Evolutionary conservation across 768 basidiomycete genomes (phyloP).

Genomic region (Plicaturopsis crispa): DNA sequence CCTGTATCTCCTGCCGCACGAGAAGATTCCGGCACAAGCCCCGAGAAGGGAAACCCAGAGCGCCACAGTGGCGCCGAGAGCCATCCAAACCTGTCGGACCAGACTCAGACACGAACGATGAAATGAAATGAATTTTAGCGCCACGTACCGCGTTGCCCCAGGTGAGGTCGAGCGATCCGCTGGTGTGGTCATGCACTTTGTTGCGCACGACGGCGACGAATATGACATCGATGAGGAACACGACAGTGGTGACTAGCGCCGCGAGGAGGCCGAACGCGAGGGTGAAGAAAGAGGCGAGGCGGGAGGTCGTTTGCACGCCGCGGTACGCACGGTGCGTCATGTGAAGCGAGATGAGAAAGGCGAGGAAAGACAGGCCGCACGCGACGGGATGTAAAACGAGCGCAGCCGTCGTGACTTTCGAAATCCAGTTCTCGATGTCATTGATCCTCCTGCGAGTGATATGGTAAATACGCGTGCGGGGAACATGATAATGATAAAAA

Average conservation of each 20-base stretch:
- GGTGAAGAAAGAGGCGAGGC: conserved; percentile 30
- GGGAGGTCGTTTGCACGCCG: conserved; percentile 27
- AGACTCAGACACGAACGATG: conserved; percentile 2
- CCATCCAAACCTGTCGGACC: conserved; percentile 41
- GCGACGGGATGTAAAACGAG: conserved; percentile 52
- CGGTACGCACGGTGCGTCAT: conserved; percentile 34
- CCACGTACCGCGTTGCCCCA: conserved; percentile 43
- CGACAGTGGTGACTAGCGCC: conserved; percentile 36
- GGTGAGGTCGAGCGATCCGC: conserved; percentile 29
- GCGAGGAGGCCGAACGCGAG: conserved; percentile 30
- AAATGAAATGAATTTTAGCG: conserved; percentile 1
- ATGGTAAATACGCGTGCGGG: conserved; percentile 7
- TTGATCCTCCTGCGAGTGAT: conserved; percentile 21
- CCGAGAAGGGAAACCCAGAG: conserved; percentile 38
- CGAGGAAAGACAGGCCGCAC: conserved; percentile 41
- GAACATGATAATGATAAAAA: conserved; percentile 10
- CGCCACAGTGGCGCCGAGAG: conserved; percentile 38
- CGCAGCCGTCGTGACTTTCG: conserved; percentile 35
- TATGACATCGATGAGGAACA: conserved; percentile 47
- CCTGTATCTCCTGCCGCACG: conserved; percentile 10
- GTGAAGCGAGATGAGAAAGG: conserved; percentile 39
- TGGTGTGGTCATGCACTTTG: conserved; percentile 32
- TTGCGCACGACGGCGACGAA: conserved; percentile 37
- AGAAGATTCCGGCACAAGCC: conserved; percentile 26
- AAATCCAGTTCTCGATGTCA: conserved; percentile 32